Base-by-base conservation (phyloP, 1,284 basidiomycete species). In the Cryptococcus sp. region DNA sequence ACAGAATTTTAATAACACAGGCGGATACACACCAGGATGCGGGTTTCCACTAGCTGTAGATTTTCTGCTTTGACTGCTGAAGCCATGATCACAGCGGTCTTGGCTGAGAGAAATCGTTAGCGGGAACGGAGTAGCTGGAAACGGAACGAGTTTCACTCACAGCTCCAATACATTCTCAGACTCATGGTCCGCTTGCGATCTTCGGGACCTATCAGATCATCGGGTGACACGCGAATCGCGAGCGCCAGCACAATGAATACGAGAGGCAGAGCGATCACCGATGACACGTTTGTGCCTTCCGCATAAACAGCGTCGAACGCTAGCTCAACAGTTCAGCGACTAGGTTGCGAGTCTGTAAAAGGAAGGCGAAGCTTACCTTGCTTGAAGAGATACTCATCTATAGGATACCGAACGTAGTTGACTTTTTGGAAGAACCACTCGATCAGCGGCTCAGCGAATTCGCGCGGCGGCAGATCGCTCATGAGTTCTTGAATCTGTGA, bases 391-490 rank as follows among this genome's bases (percentile, higher is more conserved):
- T 84, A 83, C 62, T 94, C 90, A 42, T 90, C 91, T 25, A 96
- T 84, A 41, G 93, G 93, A 75, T 95, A 93, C 31, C 92, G 86
- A 17, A 93, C 91, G 85, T 89, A 91, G 74, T 96, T 95, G 79
- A 93, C 91, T 68, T 72, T 64, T 22, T 59, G 48, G 20, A 45
- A 45, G 42, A 45, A 22, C 42, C 42, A 19, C 42, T 45, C 42
- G 42, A 45, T n/a, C 42, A 20, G 59, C 50, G 54, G 84, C 67
- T 89, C 85, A 13, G 88, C 87, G 25, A 86, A 80, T 54, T 85
- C 81, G 52, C 84, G 83, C 1, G 87, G 85, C 20, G 91, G 91
- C 31, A 94, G 83, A 67, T 93, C 90, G 70, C 88, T 85, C 49
- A 93, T 81, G 22, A 93, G 83, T 69, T 92, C 88, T 2, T 88